phyloP scores from a whole-genome alignment of 805 yeast species.

The Blastobotrys peoriensis region DNA sequence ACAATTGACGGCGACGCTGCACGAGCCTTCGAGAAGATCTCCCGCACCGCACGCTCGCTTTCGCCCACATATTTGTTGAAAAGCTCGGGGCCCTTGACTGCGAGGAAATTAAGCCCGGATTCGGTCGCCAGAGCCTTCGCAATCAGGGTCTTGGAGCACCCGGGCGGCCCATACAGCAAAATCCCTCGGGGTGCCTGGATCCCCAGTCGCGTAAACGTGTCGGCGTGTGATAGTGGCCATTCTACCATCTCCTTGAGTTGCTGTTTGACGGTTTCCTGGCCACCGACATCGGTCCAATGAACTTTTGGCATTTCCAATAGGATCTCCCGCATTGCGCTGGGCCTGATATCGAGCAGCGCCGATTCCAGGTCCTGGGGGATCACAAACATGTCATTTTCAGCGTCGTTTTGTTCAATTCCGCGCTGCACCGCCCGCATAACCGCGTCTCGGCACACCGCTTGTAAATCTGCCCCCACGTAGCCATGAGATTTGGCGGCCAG shows the following conservation, averaged over 20 bases:
- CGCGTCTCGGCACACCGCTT: constrained; percentile 81
- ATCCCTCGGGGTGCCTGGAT: constrained; percentile 91
- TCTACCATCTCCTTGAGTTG: constrained; percentile 87
- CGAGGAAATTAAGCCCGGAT: constrained; percentile 86
- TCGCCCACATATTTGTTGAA: constrained; percentile 96
- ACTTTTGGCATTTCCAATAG: constrained; percentile 92
- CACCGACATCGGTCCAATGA: constrained; percentile 92
- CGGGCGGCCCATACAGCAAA: constrained; percentile 94
- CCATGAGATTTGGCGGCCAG: constrained; percentile 86
- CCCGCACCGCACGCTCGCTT: constrained; percentile 87
- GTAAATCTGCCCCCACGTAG: constrained; percentile 93
- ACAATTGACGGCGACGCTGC: constrained; percentile 93
- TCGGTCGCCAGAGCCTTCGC: constrained; percentile 96
- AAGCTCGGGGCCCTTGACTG: constrained; percentile 96
- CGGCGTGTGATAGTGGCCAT: constrained; percentile 78
- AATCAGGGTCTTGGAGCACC: constrained; percentile 91
- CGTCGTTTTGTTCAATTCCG: constrained; percentile 34
- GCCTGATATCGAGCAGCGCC: constrained; percentile 76
- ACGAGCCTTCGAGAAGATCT: constrained; percentile 85
- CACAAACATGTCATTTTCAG: constrained; percentile 39
- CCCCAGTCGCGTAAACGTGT: constrained; percentile 69
- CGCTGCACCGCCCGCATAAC: constrained; percentile 76
- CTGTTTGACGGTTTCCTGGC: constrained; percentile 76
- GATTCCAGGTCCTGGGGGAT: constrained; percentile 52
- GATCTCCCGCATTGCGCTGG: constrained; percentile 96